Percentiles rank a stretch among this genome's conserved stretches.
Conservation (phyloP, 768 basidiomycete species). For the Pleurotus djamor region DNA sequence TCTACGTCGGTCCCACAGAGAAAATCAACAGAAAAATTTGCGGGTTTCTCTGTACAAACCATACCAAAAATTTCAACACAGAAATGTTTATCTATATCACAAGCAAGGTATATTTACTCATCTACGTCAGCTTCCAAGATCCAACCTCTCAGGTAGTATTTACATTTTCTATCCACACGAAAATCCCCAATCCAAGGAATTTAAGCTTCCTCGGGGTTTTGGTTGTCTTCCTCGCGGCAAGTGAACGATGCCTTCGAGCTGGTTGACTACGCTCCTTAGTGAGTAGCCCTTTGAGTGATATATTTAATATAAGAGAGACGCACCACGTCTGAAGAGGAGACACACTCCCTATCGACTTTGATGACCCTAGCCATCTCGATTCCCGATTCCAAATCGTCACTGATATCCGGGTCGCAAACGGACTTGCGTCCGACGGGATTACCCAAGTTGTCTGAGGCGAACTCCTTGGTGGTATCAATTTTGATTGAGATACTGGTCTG, state of each 20-base stretch:
- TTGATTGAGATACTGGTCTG: constrained; percentile 47
- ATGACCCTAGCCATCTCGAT: neutral
- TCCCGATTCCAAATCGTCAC: neutral
- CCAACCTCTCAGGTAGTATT: neutral
- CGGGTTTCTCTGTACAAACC: neutral
- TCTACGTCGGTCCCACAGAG: too few relatives aligned
- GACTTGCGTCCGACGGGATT: neutral
- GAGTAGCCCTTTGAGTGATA: neutral
- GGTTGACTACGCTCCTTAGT: neutral
- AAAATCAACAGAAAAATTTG: neutral
- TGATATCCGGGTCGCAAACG: neutral
- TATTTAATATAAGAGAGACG: neutral
- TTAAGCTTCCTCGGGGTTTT: neutral
- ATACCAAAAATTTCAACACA: constrained; percentile 1
- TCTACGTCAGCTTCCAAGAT: neutral
- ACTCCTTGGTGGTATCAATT: constrained; percentile 53
- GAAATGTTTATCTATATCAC: constrained; percentile 9
- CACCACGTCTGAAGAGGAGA: neutral
- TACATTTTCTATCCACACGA: too few relatives aligned
- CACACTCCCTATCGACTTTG: neutral
- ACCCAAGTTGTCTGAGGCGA: constrained; percentile 29
- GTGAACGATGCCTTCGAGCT: neutral
- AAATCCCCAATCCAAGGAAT: neutral
- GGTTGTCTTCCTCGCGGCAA: neutral
- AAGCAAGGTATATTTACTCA: neutral